Base-by-base conservation (phyloP, 1,284 basidiomycete genomes). In the Naganishia liquefaciens region DNA sequence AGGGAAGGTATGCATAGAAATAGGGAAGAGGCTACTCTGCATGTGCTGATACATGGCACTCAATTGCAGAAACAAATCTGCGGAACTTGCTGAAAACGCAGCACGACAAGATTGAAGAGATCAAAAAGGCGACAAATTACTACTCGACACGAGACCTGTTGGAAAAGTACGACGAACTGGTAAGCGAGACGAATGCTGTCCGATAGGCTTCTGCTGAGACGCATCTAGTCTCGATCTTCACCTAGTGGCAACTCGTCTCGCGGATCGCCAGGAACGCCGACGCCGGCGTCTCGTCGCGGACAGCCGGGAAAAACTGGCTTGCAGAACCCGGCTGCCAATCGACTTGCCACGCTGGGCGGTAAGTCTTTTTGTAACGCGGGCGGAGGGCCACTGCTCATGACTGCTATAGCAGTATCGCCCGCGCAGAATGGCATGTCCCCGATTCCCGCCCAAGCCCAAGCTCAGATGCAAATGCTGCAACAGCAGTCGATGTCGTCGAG, bases 91-190 rank as follows among this genome's bases (percentile, higher is more conserved):
- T 90, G 70, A 88, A 88, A 73, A 83, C 89, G 73, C 92, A 94
- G 71, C 86, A 90, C 42, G 84, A 85, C 44, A 94, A 92, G 75
- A 85, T 99, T 33, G 94, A 96, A 70, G 94, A 97, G 74, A 90
- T 99, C 72, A 99, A 99, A 82, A 90, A 92, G 80, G 93, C 91
- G 72, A 97, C 93, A 0, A 94, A 95, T 72, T 99, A 91, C 78
- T 93, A 99, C 76, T 86, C 87, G 28, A 95, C 93, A 19, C 87
- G 90, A 58, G 89, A 88, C 72, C 84, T 99, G 53, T 82, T 99
- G 17, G 93, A 97, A 75, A 86, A 87, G 66, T 98, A 98, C 74
- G 95, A 96, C 69, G 88, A 90, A 57, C 52, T 53, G 57, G 62
- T 50, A 52, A 62, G 5, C 44, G 33, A 37, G 33, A 37, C 28